phyloP scores from a whole-genome alignment of 768 basidiomycete genomes.

The Lyophyllum decastes region DNA sequence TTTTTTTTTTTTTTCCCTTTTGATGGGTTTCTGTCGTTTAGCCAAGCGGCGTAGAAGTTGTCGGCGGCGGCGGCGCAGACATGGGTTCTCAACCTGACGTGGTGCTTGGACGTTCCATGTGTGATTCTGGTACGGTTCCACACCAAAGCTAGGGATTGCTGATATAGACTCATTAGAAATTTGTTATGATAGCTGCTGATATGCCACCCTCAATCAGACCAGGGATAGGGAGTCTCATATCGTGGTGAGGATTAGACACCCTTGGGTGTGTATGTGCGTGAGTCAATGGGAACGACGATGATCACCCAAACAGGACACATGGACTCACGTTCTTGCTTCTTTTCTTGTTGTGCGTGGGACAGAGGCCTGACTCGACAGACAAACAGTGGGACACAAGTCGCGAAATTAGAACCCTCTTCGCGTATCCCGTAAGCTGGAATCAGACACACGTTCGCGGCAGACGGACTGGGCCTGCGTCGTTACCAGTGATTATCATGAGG shows the following conservation, averaged over 20 bases:
- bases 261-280: background rate
- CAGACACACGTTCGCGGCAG: background rate
- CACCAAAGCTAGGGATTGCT: background rate
- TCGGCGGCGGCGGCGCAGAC: background rate
- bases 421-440: background rate
- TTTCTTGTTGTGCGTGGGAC: conserved; percentile 3
- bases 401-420: background rate
- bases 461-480: background rate
- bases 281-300: conserved; percentile 1
- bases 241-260: background rate
- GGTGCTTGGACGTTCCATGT: background rate
- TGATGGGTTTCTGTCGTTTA: background rate
- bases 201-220: background rate
- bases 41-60: background rate
- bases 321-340: conserved; percentile 9
- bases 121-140: background rate
- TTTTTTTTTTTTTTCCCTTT: background rate
- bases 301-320: background rate
- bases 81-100: background rate
- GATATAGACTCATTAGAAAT: background rate
- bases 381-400: background rate
- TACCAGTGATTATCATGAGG: background rate
- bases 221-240: background rate
- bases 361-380: background rate
- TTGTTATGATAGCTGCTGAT: background rate